A percentile compares a stretch with the other conserved stretches of the same genome.
Evolutionary conservation across 83 land plant species (phyloP).

Genomic region (Picea abies): DNA sequence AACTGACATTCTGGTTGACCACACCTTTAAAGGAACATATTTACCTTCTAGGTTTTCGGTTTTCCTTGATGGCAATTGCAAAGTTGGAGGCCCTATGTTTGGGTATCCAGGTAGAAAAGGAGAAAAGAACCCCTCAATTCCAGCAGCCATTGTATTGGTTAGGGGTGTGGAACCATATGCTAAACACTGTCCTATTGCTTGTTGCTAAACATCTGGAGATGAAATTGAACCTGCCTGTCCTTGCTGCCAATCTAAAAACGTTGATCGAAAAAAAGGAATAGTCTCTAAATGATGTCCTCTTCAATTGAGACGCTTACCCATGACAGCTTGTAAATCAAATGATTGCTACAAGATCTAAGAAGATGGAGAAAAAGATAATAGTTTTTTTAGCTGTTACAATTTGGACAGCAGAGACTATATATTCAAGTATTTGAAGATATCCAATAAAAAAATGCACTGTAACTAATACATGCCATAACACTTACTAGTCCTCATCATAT

Average conservation of each 20-base stretch:
- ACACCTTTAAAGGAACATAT: conserved; percentile 41
- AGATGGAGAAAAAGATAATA: too few relatives aligned
- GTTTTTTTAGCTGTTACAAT: too few relatives aligned
- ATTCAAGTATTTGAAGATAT: too few relatives aligned
- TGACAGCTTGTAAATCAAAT: neutral
- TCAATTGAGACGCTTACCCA: neutral
- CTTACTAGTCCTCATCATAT: too few relatives aligned
- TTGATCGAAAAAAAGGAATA: neutral
- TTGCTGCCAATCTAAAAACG: conserved; percentile 5
- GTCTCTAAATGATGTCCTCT: neutral
- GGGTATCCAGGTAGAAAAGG: conserved; percentile 33
- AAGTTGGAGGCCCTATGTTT: conserved; percentile 41
- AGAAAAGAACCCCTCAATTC: conserved; percentile 34
- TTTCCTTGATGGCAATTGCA: neutral
- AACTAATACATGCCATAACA: too few relatives aligned
- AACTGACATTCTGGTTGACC: conserved; percentile 43
- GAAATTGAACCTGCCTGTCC: conserved; percentile 45
- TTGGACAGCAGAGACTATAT: too few relatives aligned
- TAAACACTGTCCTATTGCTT: conserved; percentile 24
- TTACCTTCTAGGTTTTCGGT: neutral
- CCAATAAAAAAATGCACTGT: too few relatives aligned
- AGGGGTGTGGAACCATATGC: conserved; percentile 22
- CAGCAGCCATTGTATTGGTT: conserved; percentile 20
- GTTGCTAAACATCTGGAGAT: conserved; percentile 43
- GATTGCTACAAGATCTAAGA: neutral